These are phyloP conservation scores for Arthroderma sp. DNA, from an alignment of 2,329 filamentous ascomycete species.

Conservation along the genomic window DNA sequence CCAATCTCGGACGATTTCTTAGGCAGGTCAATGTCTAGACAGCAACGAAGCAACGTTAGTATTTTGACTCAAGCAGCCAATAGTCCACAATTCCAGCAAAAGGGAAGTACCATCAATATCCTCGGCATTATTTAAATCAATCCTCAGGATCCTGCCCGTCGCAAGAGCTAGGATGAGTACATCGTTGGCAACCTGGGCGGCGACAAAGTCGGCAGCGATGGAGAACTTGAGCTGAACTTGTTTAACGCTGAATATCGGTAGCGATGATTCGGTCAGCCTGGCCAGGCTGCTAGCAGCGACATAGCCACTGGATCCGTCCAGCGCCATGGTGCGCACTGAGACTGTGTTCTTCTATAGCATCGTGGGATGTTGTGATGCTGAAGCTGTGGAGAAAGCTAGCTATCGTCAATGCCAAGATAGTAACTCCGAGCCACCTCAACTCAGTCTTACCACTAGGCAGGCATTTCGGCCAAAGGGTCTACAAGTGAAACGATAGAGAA, in stretches of 20 bases:
- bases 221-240: constrained; percentile 87
- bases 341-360: constrained; percentile 11
- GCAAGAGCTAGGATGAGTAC: constrained; percentile 85
- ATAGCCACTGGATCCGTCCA: constrained; percentile 61
- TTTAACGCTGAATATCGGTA: constrained; percentile 92
- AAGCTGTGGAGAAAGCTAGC: not conserved
- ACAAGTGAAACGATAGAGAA: too few relatives aligned
- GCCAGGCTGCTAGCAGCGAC: constrained; percentile 52
- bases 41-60: not conserved
- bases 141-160: constrained; percentile 82
- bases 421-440: too few relatives aligned
- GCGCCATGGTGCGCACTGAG: constrained; percentile 47
- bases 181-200: constrained; percentile 94
- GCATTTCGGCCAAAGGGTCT: too few relatives aligned
- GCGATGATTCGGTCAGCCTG: constrained; percentile 47
- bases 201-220: constrained; percentile 88
- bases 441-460: too few relatives aligned
- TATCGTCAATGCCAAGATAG: not conserved
- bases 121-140: constrained; percentile 83
- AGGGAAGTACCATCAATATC: constrained; percentile 71
- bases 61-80: not conserved
- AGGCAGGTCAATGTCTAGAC: constrained; percentile 82
- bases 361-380: constrained; percentile 6
- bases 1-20: constrained; percentile 86
- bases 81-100: not conserved